These are phyloP conservation scores for Drosera spatulata DNA, from an alignment of 179 eudicot genomes.

Conservation along the genomic window DNA sequence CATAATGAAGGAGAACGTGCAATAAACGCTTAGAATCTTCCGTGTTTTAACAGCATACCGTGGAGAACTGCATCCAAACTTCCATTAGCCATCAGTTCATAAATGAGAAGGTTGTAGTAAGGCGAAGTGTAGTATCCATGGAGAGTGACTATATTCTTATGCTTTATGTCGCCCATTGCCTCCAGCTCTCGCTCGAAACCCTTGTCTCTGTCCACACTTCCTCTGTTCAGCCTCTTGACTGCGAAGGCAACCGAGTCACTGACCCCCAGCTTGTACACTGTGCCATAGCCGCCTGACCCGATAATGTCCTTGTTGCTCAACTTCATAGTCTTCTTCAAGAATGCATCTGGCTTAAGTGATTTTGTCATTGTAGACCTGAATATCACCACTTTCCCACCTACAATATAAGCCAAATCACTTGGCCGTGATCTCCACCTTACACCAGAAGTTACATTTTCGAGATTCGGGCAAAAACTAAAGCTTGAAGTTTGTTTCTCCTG, in stretches of 20 bases:
- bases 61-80: constrained; percentile 60
- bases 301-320: constrained; percentile 74
- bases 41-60: too few species aligned
- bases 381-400: constrained; percentile 90
- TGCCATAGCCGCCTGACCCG: constrained; percentile 87
- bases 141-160: constrained; percentile 69
- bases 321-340: constrained; percentile 57
- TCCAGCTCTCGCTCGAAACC: constrained; percentile 90
- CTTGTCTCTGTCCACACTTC: constrained; percentile 55
- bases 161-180: constrained; percentile 93
- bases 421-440: neutral
- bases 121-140: constrained; percentile 80
- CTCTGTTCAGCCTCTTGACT: constrained; percentile 64
- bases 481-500: too few species aligned
- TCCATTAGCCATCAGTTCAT: constrained; percentile 92
- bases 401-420: neutral
- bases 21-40: too few species aligned
- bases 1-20: too few species aligned
- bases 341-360: constrained; percentile 32
- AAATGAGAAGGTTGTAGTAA: constrained; percentile 71
- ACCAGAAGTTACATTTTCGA: neutral
- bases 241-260: constrained; percentile 51
- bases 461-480: neutral
- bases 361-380: constrained; percentile 48
- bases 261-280: constrained; percentile 53